phyloP scores from a whole-genome alignment of 2,329 filamentous ascomycete genomes.

The Microdochium bolleyi region DNA sequence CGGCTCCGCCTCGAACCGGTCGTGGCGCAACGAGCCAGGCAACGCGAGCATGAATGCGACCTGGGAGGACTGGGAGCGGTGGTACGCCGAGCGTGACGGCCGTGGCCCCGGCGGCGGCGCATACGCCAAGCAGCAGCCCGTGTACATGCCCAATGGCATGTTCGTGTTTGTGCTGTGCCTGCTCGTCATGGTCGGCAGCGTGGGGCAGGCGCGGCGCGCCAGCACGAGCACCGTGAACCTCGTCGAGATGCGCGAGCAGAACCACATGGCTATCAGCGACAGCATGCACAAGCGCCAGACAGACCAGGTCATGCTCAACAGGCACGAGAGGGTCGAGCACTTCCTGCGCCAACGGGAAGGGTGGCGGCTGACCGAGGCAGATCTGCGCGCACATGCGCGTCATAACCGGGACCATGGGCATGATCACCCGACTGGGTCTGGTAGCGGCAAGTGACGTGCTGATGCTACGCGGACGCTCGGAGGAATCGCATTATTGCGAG shows the following conservation, averaged over 20 bases:
- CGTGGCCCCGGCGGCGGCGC: conserved; percentile 22
- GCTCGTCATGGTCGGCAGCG: conserved; percentile 60
- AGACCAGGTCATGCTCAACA: conserved; percentile 41
- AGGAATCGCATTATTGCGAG: too few species aligned
- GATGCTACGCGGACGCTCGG: too few species aligned
- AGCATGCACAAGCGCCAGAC: conserved; percentile 45
- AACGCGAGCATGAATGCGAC: conserved; percentile 67
- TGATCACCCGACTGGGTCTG: too few species aligned
- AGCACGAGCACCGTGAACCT: conserved; percentile 53
- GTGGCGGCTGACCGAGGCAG: conserved; percentile 14
- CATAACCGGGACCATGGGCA: too few species aligned
- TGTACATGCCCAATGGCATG: conserved; percentile 69
- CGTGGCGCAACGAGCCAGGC: conserved; percentile 40
- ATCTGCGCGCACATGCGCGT: neutral
- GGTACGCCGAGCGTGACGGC: conserved; percentile 50
- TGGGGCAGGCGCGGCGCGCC: conserved; percentile 65
- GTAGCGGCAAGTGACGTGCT: neutral
- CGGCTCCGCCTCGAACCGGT: conserved; percentile 28
- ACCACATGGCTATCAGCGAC: conserved; percentile 58
- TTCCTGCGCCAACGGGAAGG: conserved; percentile 68
- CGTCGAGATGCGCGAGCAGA: conserved; percentile 58
- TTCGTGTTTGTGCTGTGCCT: conserved; percentile 69
- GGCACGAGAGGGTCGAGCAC: conserved; percentile 62
- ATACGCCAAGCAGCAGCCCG: conserved; percentile 35
- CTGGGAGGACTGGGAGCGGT: conserved; percentile 96